phyloP scores from a whole-genome alignment of 805 yeast species.

The Starmerella cellae region DNA sequence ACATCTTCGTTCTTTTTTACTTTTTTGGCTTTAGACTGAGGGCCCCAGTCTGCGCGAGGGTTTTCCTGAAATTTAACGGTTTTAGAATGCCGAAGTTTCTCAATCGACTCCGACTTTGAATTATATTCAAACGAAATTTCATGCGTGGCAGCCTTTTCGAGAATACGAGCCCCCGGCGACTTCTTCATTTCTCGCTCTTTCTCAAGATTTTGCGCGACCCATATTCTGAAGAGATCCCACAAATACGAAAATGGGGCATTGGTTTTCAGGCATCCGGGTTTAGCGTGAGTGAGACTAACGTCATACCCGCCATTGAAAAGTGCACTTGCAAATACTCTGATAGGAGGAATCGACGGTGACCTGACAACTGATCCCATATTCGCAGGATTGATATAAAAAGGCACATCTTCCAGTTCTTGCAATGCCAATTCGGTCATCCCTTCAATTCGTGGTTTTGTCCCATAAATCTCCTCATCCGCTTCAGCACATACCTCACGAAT shows the following conservation, averaged over 20 bases:
- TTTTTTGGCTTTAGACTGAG: constrained; percentile 47
- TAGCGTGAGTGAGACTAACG: constrained; percentile 81
- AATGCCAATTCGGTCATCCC: constrained; percentile 85
- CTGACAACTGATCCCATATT: constrained; percentile 61
- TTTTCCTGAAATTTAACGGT: constrained; percentile 82
- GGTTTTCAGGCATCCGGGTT: constrained; percentile 75
- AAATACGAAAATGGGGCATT: constrained; percentile 73
- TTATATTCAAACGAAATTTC: constrained; percentile 41
- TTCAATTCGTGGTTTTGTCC: constrained; percentile 69
- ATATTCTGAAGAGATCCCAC: constrained; percentile 58
- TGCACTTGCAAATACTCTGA: constrained; percentile 60
- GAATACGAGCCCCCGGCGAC: constrained; percentile 26
- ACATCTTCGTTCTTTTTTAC: constrained; percentile 3
- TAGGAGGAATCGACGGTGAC: constrained; percentile 66
- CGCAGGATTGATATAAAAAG: constrained; percentile 76
- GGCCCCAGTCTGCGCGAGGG: constrained; percentile 96
- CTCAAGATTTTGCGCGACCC: constrained; percentile 35
- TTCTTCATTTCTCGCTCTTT: constrained; percentile 28
- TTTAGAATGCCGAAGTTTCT: constrained; percentile 55
- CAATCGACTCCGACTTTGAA: constrained; percentile 47
- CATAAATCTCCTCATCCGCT: constrained; percentile 46
- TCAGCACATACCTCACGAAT: constrained; percentile 43
- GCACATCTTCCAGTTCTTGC: constrained; percentile 48
- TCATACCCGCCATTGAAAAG: constrained; percentile 70
- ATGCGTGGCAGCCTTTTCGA: constrained; percentile 22